Percentiles rank a stretch among this genome's conserved stretches.
These are phyloP conservation scores for Phytopythium chamaehyphon DNA, from an alignment of 352 stramenopile genomes.

Conservation along the genomic window DNA sequence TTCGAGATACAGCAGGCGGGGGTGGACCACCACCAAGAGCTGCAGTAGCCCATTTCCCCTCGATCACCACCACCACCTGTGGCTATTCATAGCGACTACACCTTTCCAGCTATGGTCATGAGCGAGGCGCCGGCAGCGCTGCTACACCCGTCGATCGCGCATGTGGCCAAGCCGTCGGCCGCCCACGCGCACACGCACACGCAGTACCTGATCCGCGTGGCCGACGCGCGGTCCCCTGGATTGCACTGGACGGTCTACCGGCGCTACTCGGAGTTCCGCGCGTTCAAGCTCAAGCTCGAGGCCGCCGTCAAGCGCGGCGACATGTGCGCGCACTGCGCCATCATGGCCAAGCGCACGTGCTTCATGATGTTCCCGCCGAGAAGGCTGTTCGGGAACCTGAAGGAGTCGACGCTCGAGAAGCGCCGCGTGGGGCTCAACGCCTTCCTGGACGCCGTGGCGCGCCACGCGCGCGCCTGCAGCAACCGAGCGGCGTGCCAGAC, in stretches of 20 bases:
- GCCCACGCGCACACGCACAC: slow-evolving; percentile 63
- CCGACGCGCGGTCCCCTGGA: slow-evolving; percentile 61
- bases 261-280: slow-evolving; percentile 82
- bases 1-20: no score
- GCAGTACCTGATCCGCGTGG: slow-evolving; percentile 84
- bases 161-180: slow-evolving; percentile 63
- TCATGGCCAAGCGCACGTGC: slow-evolving; percentile 77
- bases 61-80: no score
- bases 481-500: slow-evolving; percentile 63
- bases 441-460: slow-evolving; percentile 74
- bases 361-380: slow-evolving; percentile 82
- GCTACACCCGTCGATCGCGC: slow-evolving; percentile 76
- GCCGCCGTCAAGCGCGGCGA: slow-evolving; percentile 55
- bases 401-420: slow-evolving; percentile 66
- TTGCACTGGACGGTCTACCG: slow-evolving; percentile 84
- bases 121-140: slow-evolving; percentile 23
- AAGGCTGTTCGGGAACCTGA: slow-evolving; percentile 68
- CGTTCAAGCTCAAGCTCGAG: slow-evolving; percentile 60
- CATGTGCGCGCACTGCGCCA: slow-evolving; percentile 71
- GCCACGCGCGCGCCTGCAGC: slow-evolving; percentile 71
- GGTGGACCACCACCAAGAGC: no score
- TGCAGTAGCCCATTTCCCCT: no score
- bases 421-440: slow-evolving; percentile 69
- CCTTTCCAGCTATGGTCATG: slow-evolving; percentile 9
- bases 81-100: no score